A percentile compares a stretch with the other conserved stretches of the same genome.
These are phyloP conservation scores for Ilyonectria mors-panacis DNA, from an alignment of 2,329 filamentous ascomycete genomes.

Conservation along the genomic window DNA sequence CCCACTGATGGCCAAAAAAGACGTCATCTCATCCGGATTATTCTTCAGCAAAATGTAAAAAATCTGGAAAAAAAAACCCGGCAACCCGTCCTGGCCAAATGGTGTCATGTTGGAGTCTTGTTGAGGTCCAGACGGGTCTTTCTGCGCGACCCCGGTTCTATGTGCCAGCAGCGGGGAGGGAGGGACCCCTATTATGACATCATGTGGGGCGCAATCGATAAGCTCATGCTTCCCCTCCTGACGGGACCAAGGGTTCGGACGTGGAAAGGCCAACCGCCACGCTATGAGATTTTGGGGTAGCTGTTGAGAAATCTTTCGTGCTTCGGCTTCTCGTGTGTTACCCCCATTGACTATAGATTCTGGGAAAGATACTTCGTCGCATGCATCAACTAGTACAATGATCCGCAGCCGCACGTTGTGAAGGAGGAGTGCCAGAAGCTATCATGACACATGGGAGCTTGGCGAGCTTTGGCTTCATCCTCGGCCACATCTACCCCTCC, in stretches of 20 bases:
- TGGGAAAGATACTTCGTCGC: not conserved
- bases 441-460: not conserved
- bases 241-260: not conserved
- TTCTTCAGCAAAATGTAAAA: not conserved
- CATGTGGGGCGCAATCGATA: conserved; percentile 8
- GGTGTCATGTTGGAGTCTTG: not conserved
- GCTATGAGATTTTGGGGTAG: not conserved
- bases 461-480: not conserved
- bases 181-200: conserved; percentile 9
- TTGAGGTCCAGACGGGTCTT: conserved; percentile 3
- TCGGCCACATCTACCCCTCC: not conserved
- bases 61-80: not conserved
- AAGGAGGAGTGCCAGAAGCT: too few relatives aligned
- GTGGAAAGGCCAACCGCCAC: not conserved
- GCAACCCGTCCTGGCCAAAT: not conserved
- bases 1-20: not conserved
- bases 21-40: not conserved
- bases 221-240: not conserved
- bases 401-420: not conserved
- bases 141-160: not conserved
- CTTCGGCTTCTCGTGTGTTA: not conserved
- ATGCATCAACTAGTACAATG: not conserved
- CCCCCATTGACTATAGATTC: not conserved
- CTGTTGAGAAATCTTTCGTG: not conserved
- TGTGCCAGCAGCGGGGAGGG: not conserved